Conservation (phyloP, 208 protist genomes). For the Wallacemonas sp. region DNA sequence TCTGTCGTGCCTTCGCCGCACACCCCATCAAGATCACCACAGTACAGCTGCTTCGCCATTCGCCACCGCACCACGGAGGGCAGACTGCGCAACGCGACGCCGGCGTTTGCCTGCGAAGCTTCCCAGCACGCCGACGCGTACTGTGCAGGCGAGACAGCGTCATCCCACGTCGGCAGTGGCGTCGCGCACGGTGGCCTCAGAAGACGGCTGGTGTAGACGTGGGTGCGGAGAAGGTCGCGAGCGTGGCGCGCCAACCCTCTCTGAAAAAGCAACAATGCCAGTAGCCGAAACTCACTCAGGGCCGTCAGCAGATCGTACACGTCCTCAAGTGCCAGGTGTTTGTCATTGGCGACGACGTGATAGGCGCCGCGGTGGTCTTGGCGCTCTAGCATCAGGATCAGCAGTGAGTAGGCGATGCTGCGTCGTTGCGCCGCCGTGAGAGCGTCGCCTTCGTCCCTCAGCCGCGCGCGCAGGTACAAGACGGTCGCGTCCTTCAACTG, state of each 20-base stretch:
- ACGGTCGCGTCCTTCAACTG: slow-evolving; percentile 43
- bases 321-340: slow-evolving; percentile 45
- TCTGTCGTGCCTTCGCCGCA: too few species aligned
- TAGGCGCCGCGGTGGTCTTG: slow-evolving; percentile 59
- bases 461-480: slow-evolving; percentile 34
- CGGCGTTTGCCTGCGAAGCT: too few species aligned
- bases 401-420: slow-evolving; percentile 59
- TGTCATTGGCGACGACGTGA: slow-evolving; percentile 26
- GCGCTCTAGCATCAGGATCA: slow-evolving; percentile 66
- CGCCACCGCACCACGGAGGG: too few species aligned
- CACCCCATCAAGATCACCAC: too few species aligned
- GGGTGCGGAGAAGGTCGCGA: slow-evolving; percentile 13
- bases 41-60: too few species aligned
- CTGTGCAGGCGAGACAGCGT: too few species aligned
- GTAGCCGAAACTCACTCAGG: slow-evolving; percentile 57
- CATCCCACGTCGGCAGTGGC: too few species aligned
- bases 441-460: slow-evolving; percentile 8
- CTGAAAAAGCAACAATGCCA: slow-evolving; percentile 66
- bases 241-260: slow-evolving; percentile 28
- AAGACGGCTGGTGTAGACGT: slow-evolving; percentile 19
- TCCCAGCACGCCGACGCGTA: too few species aligned
- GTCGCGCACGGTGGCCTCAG: too few species aligned
- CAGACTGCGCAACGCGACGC: too few species aligned
- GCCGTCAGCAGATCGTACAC: slow-evolving; percentile 56
- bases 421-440: slow-evolving; percentile 18